Conservation (phyloP, 306 rosid genomes). For the Oxytropis ochrocephala region DNA sequence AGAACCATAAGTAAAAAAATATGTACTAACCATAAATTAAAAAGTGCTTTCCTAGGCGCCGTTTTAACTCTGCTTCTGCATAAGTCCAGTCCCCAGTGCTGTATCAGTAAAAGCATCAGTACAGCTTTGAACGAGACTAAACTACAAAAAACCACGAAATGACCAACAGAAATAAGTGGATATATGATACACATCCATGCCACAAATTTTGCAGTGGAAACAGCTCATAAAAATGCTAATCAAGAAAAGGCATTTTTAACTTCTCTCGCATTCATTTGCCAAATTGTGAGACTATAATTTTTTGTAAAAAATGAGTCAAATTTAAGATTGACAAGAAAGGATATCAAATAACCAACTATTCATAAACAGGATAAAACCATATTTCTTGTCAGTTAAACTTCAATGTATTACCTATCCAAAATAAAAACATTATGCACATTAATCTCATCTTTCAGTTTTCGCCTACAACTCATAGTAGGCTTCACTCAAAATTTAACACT, state of each 20-base stretch:
- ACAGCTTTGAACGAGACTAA: slow-evolving; percentile 11
- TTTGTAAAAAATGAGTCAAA: neutral
- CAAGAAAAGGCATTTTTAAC: neutral
- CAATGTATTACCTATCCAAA: neutral
- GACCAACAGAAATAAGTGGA: slow-evolving; percentile 12
- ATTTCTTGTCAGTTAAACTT: neutral
- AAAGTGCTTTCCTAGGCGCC: slow-evolving; percentile 72
- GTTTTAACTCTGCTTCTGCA: slow-evolving; percentile 73
- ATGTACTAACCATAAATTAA: slow-evolving; percentile 61
- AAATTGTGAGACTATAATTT: neutral
- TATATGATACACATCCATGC: neutral
- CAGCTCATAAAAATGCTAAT: neutral
- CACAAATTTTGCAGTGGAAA: neutral
- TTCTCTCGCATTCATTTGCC: neutral
- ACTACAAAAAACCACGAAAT: slow-evolving; percentile 7
- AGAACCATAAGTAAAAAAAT: neutral
- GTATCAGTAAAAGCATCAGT: slow-evolving; percentile 38
- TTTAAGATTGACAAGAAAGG: slow-evolving; percentile 11
- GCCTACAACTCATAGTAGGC: neutral
- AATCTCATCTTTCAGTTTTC: neutral
- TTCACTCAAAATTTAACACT: neutral
- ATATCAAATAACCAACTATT: neutral
- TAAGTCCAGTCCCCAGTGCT: slow-evolving; percentile 94
- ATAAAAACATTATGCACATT: neutral
- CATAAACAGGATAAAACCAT: neutral